phyloP scores from a whole-genome alignment of 2,329 filamentous ascomycete genomes.

The Acephala macrosclerotiorum region DNA sequence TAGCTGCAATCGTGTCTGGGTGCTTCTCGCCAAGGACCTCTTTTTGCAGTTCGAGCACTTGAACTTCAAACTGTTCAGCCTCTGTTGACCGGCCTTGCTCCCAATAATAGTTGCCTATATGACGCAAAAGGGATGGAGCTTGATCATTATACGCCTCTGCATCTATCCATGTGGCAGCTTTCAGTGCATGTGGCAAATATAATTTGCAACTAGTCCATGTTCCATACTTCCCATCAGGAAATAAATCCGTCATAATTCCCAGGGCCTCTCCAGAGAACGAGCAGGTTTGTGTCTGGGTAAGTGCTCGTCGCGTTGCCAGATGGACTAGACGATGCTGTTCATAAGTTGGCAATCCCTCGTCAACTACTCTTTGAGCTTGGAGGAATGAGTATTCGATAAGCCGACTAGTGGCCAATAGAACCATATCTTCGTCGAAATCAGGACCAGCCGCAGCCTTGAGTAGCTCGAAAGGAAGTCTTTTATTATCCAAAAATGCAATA shows the following conservation, averaged over 20 bases:
- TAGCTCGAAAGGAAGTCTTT: slow-evolving; percentile 43
- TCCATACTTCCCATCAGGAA: not conserved
- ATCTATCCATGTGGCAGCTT: not conserved
- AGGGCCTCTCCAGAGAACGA: not conserved
- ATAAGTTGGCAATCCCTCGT: slow-evolving; percentile 22
- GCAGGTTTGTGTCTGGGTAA: slow-evolving; percentile 10
- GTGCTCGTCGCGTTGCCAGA: slow-evolving; percentile 25
- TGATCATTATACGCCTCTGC: not conserved
- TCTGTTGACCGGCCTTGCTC: slow-evolving; percentile 38
- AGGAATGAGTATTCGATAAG: slow-evolving; percentile 48
- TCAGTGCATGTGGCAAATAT: not conserved
- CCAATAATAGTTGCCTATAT: slow-evolving; percentile 35
- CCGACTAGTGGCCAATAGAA: slow-evolving; percentile 36
- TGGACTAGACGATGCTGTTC: slow-evolving; percentile 29
- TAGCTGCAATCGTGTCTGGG: too few species aligned
- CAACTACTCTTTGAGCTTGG: slow-evolving; percentile 15
- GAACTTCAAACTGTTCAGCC: slow-evolving; percentile 33
- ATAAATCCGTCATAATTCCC: not conserved
- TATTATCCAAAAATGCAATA: slow-evolving; percentile 45
- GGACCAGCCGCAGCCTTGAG: slow-evolving; percentile 33
- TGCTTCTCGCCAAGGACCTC: not conserved
- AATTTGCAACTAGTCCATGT: not conserved
- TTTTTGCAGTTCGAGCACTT: slow-evolving; percentile 25
- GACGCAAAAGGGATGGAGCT: slow-evolving; percentile 4
- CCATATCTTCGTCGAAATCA: slow-evolving; percentile 22